Evolutionary conservation across 2,329 filamentous ascomycete species (phyloP), one percentile per base, ranked within the genome.

Genomic region (Aspergillus fumigatus): DNA sequence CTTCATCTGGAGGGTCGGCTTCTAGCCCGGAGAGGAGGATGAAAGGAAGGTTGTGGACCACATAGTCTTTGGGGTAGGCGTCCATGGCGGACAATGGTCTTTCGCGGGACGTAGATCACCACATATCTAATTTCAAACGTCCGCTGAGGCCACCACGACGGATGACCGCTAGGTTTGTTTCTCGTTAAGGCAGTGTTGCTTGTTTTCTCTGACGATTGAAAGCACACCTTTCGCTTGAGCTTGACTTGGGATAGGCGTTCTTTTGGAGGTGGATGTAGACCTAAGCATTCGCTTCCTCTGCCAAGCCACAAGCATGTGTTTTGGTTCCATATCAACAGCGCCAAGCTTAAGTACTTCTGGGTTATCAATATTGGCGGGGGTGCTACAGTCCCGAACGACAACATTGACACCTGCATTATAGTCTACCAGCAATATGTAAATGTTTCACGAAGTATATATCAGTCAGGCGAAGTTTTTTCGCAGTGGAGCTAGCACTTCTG

Each of bases 31-130:
- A 91, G 35, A 96, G 83, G 49, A 95, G 79, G 59, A 97, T 77
- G 56, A 96, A 82, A 38, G 93, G 93, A 66, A 95, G 82, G 75
- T 94, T 95, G 76, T 94, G 92, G 71, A 87, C 85, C 73, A 96
- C 80, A 78, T 92, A 96, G 74, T 88, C 88, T 62, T 73, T 65
- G 25, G 77, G 76, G 61, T 77, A 79, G 59, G 73, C 74, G 65
- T 79, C 75, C 77, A 79, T 79, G 67, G 68, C 68, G 72, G 67
- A 69, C 67, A 65, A 62, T 57, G 57, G 58, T 56, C 62, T 56
- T 53, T 60, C 40, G 53, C 29, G 57, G 54, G 51, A 32, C 52
- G 50, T 61, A 51, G 55, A 61, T 74, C 72, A 74, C 67, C 66
- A 65, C 72, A 74, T 74, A 51, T 67, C 67, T 67, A 52, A 54